Conservation (phyloP, 257 asterid genomes). For the Gardenia jasminoides region DNA sequence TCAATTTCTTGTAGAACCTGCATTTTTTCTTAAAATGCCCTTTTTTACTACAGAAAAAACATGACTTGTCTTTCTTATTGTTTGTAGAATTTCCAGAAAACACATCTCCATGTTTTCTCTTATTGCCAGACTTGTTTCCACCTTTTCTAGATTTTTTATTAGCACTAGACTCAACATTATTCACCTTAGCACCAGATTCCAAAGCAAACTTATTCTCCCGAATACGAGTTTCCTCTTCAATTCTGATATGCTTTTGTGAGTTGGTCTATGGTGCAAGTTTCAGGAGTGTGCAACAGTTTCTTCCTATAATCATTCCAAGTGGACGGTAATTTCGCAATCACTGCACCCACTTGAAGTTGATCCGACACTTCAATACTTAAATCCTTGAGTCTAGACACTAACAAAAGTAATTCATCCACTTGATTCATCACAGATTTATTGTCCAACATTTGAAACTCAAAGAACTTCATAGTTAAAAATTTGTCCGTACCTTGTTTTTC, state of each 20-base stretch:
- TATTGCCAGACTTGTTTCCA: too few species aligned
- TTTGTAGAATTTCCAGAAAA: too few species aligned
- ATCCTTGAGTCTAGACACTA: neutral
- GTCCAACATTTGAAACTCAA: neutral
- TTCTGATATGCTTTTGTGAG: too few species aligned
- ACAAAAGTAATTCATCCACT: neutral
- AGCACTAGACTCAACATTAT: neutral
- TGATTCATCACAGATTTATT: neutral
- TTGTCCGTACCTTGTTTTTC: neutral
- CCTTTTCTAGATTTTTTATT: neutral
- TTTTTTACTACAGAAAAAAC: too few species aligned
- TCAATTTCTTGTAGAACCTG: too few species aligned
- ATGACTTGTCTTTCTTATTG: neutral
- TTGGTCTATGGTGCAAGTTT: too few species aligned
- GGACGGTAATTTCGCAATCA: neutral
- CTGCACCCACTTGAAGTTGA: neutral
- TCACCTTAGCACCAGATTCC: neutral
- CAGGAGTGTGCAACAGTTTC: neutral
- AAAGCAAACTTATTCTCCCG: neutral
- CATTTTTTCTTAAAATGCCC: too few species aligned
- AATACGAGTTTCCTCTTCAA: too few species aligned
- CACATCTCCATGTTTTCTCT: too few species aligned
- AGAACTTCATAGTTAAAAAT: neutral
- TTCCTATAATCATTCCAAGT: neutral
- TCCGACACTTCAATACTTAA: neutral